Percentiles rank a stretch among this genome's conserved stretches.
Evolutionary conservation across 352 stramenopile genomes (phyloP).

Genomic region (Globisporangium acanthophoron): DNA sequence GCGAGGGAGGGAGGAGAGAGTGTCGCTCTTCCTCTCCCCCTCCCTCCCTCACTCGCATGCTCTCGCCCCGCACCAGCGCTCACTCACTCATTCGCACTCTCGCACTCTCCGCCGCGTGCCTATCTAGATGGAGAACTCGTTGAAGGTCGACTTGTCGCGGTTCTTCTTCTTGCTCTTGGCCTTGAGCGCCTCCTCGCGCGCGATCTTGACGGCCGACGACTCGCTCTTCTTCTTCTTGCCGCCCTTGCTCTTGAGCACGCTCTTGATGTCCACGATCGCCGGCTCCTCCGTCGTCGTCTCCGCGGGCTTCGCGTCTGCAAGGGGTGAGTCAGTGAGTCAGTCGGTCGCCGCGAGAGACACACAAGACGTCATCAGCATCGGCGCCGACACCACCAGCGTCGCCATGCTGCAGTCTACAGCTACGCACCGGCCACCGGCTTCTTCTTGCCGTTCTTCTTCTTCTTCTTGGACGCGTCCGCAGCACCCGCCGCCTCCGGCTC

Average conservation of each 20-base stretch:
- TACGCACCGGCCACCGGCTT: conserved; percentile 12
- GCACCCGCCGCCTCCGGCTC: conserved; percentile 19
- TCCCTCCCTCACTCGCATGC: background rate
- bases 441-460: conserved; percentile 67
- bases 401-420: background rate
- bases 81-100: background rate
- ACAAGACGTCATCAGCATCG: background rate
- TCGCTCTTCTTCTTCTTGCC: conserved; percentile 64
- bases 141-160: conserved; percentile 69
- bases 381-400: background rate
- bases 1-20: too few species aligned
- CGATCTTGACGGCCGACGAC: conserved; percentile 53
- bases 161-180: conserved; percentile 72
- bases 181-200: conserved; percentile 62
- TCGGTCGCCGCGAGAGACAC: background rate
- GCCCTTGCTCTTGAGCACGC: conserved; percentile 60
- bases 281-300: conserved; percentile 18
- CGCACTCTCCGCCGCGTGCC: background rate
- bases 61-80: background rate
- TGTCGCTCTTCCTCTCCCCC: too few species aligned
- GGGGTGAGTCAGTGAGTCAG: background rate
- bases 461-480: conserved; percentile 40
- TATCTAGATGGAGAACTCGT: conserved; percentile 74
- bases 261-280: conserved; percentile 66
- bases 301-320: conserved; percentile 18